Evolutionary conservation across 805 yeast genomes (phyloP), one percentile per base, ranked within the genome.

Genomic region (Metschnikowia reukaufii): DNA sequence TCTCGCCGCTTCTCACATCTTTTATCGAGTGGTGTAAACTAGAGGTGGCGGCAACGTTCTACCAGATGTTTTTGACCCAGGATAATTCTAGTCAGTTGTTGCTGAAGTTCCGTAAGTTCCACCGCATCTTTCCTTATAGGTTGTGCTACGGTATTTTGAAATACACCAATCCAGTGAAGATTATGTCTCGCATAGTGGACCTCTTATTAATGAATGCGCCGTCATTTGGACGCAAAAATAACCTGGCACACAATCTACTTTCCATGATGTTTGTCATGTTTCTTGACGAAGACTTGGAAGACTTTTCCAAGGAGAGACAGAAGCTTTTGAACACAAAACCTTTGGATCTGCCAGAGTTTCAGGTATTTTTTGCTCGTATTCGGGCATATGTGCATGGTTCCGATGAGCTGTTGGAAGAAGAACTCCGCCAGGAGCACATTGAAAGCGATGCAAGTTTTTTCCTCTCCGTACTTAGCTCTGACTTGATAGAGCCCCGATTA

Each of bases 121-220:
- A 92, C 66, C 68, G 75, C 27, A 60, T 88, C 49, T 80, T 92
- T 68, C 99, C 98, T 0, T 94, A 92, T 63, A 68, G 77, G 1
- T 61, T 92, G 30, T 79, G 91, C 64, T 83, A 83, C 36, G 87
- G 88, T 17, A 85, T 92, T 18, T 65, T 94, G 59, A 78, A 82
- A 59, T 81, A 85, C 49, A 88, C 98, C 0, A 92, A 92, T 60
- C 98, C 99, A 2, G 81, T 90, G 67, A 79, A 84, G 35, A 82
- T 92, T 21, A 81, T 88, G 70, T 86, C 90, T 50, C 81, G 84
- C 18, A 68, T 92, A 62, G 78, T 91, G 30, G 97, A 89, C 57
- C 63, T 92, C 48, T 81, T 92, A 55, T 79, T 94, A 70, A 88
- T 70, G 27, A 64, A 67, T 43, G 48, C 71, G 19, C 77, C 77